Conservation (phyloP, 208 protist species). For the Acanthamoeba polyphaga region DNA sequence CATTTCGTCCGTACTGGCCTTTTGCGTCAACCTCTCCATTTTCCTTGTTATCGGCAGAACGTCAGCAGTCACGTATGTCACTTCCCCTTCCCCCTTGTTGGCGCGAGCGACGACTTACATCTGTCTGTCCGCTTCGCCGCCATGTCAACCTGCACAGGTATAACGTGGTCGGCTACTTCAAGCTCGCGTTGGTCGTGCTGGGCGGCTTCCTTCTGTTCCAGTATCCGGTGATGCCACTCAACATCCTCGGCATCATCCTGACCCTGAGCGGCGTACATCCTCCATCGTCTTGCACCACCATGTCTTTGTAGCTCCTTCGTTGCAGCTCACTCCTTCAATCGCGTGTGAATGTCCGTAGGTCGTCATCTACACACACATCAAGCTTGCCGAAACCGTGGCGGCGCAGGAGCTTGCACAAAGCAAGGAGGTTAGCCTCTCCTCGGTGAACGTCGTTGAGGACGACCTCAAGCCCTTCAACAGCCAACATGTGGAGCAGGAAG, state of each 20-base stretch:
- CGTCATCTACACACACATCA: conserved; percentile 51
- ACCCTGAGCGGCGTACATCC: conserved; percentile 5
- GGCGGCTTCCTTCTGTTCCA: conserved; percentile 91
- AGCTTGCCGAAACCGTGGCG: conserved; percentile 25
- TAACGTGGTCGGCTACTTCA: conserved; percentile 93
- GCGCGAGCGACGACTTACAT: neutral
- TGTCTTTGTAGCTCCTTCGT: neutral
- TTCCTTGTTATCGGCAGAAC: conserved; percentile 94
- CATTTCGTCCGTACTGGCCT: conserved; percentile 89
- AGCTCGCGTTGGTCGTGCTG: conserved; percentile 89
- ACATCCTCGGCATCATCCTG: conserved; percentile 45
- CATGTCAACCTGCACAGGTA: neutral
- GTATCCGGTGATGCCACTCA: conserved; percentile 24
- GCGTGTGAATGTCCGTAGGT: neutral
- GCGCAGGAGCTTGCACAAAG: neutral
- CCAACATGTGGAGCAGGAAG: neutral
- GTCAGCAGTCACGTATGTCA: conserved; percentile 91
- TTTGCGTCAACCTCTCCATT: conserved; percentile 93
- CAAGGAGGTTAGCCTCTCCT: neutral
- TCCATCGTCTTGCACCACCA: neutral
- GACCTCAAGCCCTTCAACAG: neutral
- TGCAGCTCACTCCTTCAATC: neutral
- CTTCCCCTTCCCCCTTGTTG: neutral
- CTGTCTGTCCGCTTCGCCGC: neutral
- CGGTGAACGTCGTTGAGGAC: conserved; percentile 9